Base-by-base conservation (phyloP, 768 basidiomycete species). In the Mycena polygramma region DNA sequence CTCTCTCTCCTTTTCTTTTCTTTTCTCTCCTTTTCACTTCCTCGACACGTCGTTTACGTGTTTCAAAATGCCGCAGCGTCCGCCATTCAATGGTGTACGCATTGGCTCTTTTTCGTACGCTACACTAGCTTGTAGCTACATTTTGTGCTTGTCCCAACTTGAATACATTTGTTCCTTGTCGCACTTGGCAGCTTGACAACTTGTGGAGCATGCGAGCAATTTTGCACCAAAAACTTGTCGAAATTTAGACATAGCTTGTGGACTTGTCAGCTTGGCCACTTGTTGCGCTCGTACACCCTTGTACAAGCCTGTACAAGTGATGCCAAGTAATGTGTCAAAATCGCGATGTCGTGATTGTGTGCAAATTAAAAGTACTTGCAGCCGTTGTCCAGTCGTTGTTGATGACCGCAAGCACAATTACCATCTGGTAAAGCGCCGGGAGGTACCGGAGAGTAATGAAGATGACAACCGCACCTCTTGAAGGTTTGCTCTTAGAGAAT, bases 381-480 rank as follows among this genome's bases (percentile, higher is more conserved):
- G n/a, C n/a, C n/a, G n/a, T n/a, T n/a, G 62, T 54, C 62, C 51
- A 54, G 14, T 43, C 14, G 35, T 45, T 36, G 20, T 63, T 17
- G 2, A 45, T 13, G 4, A 63, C 14, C 8, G 62, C 62, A 5
- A 45, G 3, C 2, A 63, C 15, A 1, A 63, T 37, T 35, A 20
- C 39, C 9, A 63, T 4, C 41, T 63, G 62, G 19, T 63, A 63
- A 43, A 63, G 51, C 8, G 35, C 22, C 11, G 52, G 37, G 24
- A 54, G 8, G 30, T 63, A 54, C 11, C 62, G 22, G 9, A 63
- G 52, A 24, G 62, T 10, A 15, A 63, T 7, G 8, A 53, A 63
- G 13, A 24, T 63, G 17, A 24, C 3, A 2, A 62, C 20, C 45
- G 15, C 36, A 20, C 59, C 6, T 61, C 4, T 61, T 49, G n/a